Percentiles rank a stretch among this genome's conserved stretches.
Evolutionary conservation across 371 early-diverging fungal species (phyloP).

Genomic region (Apophysomyces variabilis): DNA sequence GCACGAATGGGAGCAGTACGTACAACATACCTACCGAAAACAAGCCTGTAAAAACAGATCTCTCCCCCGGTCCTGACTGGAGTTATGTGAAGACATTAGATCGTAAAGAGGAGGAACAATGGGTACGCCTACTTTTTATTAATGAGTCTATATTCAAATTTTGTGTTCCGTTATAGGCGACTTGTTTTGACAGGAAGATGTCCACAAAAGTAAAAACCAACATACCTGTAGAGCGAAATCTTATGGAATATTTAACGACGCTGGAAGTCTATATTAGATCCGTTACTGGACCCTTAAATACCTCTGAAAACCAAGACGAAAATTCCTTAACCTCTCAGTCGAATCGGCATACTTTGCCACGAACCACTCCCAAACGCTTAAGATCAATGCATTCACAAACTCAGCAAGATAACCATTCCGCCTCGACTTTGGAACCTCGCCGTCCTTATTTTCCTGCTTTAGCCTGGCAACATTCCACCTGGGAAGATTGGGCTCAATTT

Average conservation of each 20-base stretch:
- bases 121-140: background rate
- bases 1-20: no score
- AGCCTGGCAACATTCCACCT: constrained; percentile 41
- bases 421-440: background rate
- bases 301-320: background rate
- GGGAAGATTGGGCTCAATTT: constrained; percentile 55
- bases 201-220: background rate
- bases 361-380: constrained; percentile 1
- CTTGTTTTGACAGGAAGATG: constrained; percentile 9
- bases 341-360: background rate
- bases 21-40: no score
- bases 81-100: background rate
- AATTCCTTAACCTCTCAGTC: background rate
- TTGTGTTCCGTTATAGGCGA: background rate
- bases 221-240: background rate
- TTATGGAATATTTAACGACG: background rate
- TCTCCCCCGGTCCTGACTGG: background rate
- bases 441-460: constrained; percentile 39
- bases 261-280: constrained; percentile 4
- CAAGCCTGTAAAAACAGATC: no score
- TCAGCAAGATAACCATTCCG: background rate
- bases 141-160: background rate
- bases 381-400: background rate
- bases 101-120: background rate
- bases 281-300: background rate